These are phyloP conservation scores for Aechmea fasciata DNA, from an alignment of 176 grass and related monocot species.

Conservation along the genomic window DNA sequence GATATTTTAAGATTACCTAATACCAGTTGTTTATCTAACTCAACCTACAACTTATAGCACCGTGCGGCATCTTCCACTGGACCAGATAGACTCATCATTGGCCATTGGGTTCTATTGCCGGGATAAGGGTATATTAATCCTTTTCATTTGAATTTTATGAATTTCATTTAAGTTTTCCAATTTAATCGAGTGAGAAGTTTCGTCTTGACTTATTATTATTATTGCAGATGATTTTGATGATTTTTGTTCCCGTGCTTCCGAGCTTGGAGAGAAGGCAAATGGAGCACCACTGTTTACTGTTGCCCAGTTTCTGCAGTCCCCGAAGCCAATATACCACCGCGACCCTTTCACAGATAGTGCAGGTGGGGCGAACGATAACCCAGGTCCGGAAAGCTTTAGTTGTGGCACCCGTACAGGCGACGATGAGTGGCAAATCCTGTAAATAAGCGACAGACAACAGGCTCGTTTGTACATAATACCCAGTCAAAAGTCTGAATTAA, in stretches of 20 bases:
- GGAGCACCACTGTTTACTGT: slow-evolving; percentile 88
- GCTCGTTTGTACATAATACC: background rate
- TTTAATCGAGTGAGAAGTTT: background rate
- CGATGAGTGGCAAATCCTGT: slow-evolving; percentile 89
- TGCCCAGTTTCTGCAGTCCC: slow-evolving; percentile 32
- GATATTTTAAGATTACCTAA: slow-evolving; percentile 7
- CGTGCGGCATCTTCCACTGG: slow-evolving; percentile 64
- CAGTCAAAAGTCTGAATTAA: background rate
- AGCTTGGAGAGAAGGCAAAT: slow-evolving; percentile 55
- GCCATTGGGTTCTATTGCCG: slow-evolving; percentile 95
- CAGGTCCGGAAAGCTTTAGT: slow-evolving; percentile 31
- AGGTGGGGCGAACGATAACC: slow-evolving; percentile 22
- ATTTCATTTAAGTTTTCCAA: background rate
- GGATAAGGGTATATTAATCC: slow-evolving; percentile 46
- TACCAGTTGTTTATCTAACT: background rate
- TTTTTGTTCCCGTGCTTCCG: slow-evolving; percentile 70
- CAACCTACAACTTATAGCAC: slow-evolving; percentile 31
- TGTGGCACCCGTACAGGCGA: slow-evolving; percentile 39
- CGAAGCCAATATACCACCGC: slow-evolving; percentile 28
- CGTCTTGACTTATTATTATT: background rate
- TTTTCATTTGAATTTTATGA: background rate
- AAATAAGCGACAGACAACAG: slow-evolving; percentile 1
- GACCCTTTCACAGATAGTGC: slow-evolving; percentile 14
- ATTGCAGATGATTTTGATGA: slow-evolving; percentile 67
- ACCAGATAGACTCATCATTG: slow-evolving; percentile 81